Evolutionary conservation across 495 filamentous ascomycete genomes (phyloP).

Genomic region (Mytilinidion resinicola): DNA sequence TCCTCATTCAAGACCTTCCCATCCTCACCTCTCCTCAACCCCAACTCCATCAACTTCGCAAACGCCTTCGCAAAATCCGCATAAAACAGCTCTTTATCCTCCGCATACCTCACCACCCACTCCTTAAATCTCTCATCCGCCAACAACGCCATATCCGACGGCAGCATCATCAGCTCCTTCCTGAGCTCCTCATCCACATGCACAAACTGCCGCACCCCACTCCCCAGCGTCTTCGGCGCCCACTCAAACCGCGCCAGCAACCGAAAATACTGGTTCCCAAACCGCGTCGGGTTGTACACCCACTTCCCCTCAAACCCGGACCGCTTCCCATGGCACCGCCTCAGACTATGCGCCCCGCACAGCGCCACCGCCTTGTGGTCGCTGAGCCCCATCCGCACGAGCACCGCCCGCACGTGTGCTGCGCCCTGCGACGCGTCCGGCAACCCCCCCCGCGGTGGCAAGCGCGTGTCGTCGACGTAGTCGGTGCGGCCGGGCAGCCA

Average conservation of each 20-base stretch:
- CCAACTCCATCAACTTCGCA: constrained; percentile 57
- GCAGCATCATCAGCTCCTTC: constrained; percentile 53
- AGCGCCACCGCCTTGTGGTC: constrained; percentile 59
- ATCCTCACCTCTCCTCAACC: constrained; percentile 48
- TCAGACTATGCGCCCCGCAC: constrained; percentile 55
- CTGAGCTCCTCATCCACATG: constrained; percentile 51
- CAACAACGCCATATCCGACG: constrained; percentile 41
- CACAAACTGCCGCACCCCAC: constrained; percentile 53
- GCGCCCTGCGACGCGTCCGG: constrained; percentile 55
- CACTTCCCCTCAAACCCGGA: constrained; percentile 56
- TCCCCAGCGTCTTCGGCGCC: constrained; percentile 47
- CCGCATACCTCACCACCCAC: constrained; percentile 56
- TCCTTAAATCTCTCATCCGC: constrained; percentile 30
- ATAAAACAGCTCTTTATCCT: constrained; percentile 57
- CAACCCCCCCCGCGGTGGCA: constrained; percentile 51
- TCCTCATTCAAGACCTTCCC: constrained; percentile 48
- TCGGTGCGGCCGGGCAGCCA: constrained; percentile 55
- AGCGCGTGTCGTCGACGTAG: constrained; percentile 49
- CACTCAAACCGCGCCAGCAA: constrained; percentile 50
- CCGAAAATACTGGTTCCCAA: constrained; percentile 58
- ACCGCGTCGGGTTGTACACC: constrained; percentile 59
- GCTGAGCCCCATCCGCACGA: constrained; percentile 59
- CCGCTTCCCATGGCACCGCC: constrained; percentile 55
- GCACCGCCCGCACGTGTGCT: constrained; percentile 53
- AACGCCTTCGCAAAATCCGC: constrained; percentile 54